Conservation (phyloP, 371 early-diverging fungal species). For the Mortierella sp. region DNA sequence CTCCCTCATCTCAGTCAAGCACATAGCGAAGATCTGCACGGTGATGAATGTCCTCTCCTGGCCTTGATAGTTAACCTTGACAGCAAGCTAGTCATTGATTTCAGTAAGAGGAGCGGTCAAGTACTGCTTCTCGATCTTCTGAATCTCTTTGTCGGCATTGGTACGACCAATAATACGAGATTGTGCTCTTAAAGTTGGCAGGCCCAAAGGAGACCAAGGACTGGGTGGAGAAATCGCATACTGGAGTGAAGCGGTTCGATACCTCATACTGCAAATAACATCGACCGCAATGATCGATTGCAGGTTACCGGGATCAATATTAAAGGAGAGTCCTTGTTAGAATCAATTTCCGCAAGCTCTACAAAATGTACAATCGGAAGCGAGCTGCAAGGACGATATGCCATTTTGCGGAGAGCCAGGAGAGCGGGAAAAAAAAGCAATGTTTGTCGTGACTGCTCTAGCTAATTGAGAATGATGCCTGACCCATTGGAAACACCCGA, state of each 20-base stretch:
- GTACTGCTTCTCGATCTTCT: constrained; percentile 82
- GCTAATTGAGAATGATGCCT: too few relatives aligned
- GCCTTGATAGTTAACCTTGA: constrained; percentile 84
- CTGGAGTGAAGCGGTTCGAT: constrained; percentile 95
- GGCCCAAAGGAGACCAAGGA: constrained; percentile 93
- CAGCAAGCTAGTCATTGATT: constrained; percentile 87
- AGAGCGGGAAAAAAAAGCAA: too few relatives aligned
- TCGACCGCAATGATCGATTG: constrained; percentile 97
- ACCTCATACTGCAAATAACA: constrained; percentile 96
- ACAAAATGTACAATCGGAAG: too few relatives aligned
- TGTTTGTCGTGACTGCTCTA: too few relatives aligned
- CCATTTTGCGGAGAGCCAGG: too few relatives aligned
- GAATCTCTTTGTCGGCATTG: constrained; percentile 88
- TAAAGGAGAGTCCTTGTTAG: constrained; percentile 55
- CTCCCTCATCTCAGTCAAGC: constrained; percentile 90
- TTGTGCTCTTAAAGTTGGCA: constrained; percentile 96
- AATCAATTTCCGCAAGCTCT: too few relatives aligned
- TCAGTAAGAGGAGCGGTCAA: constrained; percentile 84
- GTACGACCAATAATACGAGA: constrained; percentile 93
- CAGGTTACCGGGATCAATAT: constrained; percentile 97
- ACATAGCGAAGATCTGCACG: constrained; percentile 95
- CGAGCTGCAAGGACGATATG: too few relatives aligned
- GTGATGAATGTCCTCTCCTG: constrained; percentile 82
- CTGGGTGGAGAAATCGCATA: constrained; percentile 59
- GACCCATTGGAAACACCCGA: too few relatives aligned